Percentiles rank a stretch among this genome's conserved stretches.
Evolutionary conservation across 1,284 basidiomycete genomes (phyloP).

Genomic region (Trichosporon sp.): DNA sequence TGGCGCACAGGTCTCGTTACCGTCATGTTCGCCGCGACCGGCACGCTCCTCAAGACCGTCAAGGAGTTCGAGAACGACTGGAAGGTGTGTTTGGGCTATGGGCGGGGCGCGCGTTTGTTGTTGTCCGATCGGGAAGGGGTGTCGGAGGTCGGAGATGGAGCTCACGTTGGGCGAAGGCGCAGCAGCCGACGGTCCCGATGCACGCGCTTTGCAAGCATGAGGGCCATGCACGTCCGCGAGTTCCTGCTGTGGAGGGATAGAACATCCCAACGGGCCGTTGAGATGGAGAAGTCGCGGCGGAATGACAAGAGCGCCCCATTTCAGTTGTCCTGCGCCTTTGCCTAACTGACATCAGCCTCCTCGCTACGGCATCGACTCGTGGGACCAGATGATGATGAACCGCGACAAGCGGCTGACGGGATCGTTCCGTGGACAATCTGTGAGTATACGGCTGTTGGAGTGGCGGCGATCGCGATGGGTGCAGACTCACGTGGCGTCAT

Average conservation of each 20-base stretch:
- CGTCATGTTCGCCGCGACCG: constrained; percentile 79
- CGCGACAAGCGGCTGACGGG: constrained; percentile 84
- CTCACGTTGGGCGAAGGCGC: background rate
- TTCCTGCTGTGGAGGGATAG: no score
- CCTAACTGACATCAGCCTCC: constrained; percentile 56
- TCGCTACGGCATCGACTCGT: constrained; percentile 74
- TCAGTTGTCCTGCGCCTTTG: background rate
- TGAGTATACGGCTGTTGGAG: constrained; percentile 47
- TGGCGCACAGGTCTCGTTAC: constrained; percentile 65
- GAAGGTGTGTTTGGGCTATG: constrained; percentile 62
- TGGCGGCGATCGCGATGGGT: background rate
- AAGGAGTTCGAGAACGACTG: constrained; percentile 75
- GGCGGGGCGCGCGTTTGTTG: background rate
- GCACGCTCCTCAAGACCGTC: constrained; percentile 73
- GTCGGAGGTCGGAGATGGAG: background rate
- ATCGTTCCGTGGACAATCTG: constrained; percentile 73
- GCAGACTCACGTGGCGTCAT: background rate
- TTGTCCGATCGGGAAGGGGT: background rate
- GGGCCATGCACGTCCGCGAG: no score
- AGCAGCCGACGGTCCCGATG: no score
- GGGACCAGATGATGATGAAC: constrained; percentile 94
- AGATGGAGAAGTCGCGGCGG: background rate
- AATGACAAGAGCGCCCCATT: background rate
- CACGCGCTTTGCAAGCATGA: no score
- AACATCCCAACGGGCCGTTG: no score